Conservation (phyloP, 108 stramenopile species). For the Pelagomonas calceolata region DNA sequence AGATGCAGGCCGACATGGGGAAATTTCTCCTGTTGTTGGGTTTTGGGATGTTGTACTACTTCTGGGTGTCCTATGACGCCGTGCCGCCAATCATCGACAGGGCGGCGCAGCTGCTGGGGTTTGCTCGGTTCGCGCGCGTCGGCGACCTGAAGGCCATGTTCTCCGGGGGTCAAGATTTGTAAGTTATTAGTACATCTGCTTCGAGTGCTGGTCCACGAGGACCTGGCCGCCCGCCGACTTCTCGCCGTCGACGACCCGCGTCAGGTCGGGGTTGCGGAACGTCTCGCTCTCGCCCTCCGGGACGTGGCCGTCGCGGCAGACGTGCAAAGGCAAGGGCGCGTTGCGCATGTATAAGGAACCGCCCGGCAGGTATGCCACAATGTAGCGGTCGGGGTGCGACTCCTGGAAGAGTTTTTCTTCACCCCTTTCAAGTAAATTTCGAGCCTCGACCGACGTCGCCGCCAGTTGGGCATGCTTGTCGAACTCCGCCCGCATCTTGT, state of each 20-base stretch:
- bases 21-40: too few species aligned
- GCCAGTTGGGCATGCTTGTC: slow-evolving; percentile 56
- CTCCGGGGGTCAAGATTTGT: too few species aligned
- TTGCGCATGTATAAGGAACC: slow-evolving; percentile 96
- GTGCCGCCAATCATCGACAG: too few species aligned
- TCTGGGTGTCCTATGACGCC: too few species aligned
- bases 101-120: too few species aligned
- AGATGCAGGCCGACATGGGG: too few species aligned
- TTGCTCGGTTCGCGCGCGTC: too few species aligned
- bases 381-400: slow-evolving; percentile 82
- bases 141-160: too few species aligned
- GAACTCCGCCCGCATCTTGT: slow-evolving; percentile 57
- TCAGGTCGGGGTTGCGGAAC: slow-evolving; percentile 11
- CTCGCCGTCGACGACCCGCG: slow-evolving; percentile 6
- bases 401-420: slow-evolving; percentile 42
- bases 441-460: slow-evolving; percentile 61
- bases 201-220: slow-evolving; percentile 3
- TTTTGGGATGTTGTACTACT: too few species aligned
- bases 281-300: slow-evolving; percentile 22
- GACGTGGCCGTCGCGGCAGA: slow-evolving; percentile 46
- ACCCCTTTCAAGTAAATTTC: neutral
- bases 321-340: slow-evolving; percentile 74
- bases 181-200: too few species aligned
- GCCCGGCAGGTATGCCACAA: slow-evolving; percentile 85
- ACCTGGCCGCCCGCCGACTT: neutral